Evolutionary conservation across 1,284 basidiomycete genomes (phyloP).

Genomic region (Neolentinus lepideus): DNA sequence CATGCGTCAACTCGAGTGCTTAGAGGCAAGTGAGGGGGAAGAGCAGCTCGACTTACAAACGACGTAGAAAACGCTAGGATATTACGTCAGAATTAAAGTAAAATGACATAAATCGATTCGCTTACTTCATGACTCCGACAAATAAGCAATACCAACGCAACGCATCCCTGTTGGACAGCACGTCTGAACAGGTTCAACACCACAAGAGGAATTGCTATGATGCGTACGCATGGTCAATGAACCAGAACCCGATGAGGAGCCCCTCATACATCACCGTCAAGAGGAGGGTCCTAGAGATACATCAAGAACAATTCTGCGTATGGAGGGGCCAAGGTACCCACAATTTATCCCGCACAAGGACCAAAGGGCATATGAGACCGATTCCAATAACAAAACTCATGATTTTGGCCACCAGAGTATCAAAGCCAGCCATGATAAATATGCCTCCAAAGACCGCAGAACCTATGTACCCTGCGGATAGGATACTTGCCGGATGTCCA

Average conservation of each 20-base stretch:
- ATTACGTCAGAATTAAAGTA: constrained; percentile 2
- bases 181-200: neutral
- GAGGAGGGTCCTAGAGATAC: constrained; percentile 57
- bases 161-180: constrained; percentile 36
- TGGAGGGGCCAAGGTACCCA: constrained; percentile 23
- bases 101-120: constrained; percentile 5
- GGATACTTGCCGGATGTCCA: constrained; percentile 60
- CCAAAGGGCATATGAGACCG: constrained; percentile 65
- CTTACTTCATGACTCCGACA: constrained; percentile 78
- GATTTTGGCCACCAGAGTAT: constrained; percentile 73
- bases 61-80: constrained; percentile 63
- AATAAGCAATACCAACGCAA: constrained; percentile 80
- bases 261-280: constrained; percentile 70
- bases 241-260: constrained; percentile 78
- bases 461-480: constrained; percentile 71
- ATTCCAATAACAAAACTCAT: constrained; percentile 76
- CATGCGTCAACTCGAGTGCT: constrained; percentile 1
- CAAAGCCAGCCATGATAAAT: constrained; percentile 73
- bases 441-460: constrained; percentile 74
- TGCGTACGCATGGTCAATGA: constrained; percentile 70
- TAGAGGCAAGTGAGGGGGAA: neutral
- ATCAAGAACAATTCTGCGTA: neutral
- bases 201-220: constrained; percentile 3
- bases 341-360: constrained; percentile 79
- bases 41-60: constrained; percentile 48